These are phyloP conservation scores for Ophiocordyceps camponoti-floridani DNA, from an alignment of 2,329 filamentous ascomycete species.

Conservation along the genomic window DNA sequence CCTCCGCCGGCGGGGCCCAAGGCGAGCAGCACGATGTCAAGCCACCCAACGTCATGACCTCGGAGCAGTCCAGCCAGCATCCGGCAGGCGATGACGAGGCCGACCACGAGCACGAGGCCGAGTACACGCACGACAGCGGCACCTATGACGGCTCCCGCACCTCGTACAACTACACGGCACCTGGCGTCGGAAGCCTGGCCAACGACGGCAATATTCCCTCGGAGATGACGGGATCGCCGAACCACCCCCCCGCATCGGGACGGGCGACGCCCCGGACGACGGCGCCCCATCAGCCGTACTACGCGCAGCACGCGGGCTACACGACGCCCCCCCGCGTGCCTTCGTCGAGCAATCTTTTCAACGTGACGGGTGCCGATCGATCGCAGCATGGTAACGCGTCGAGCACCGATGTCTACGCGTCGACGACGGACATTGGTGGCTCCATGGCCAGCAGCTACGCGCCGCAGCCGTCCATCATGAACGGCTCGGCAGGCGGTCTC, in stretches of 20 bases:
- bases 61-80: constrained; percentile 27
- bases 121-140: constrained; percentile 74
- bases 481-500: constrained; percentile 32
- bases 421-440: constrained; percentile 39
- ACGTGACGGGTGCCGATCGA: constrained; percentile 69
- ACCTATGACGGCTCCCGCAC: constrained; percentile 55
- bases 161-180: constrained; percentile 62
- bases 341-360: constrained; percentile 70
- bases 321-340: constrained; percentile 58
- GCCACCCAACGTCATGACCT: constrained; percentile 45
- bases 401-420: constrained; percentile 51
- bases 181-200: constrained; percentile 46
- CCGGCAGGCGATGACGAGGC: constrained; percentile 48
- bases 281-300: constrained; percentile 53
- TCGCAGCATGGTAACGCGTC: constrained; percentile 38
- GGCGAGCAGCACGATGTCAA: constrained; percentile 46
- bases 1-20: constrained; percentile 37
- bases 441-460: constrained; percentile 45
- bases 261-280: constrained; percentile 74
- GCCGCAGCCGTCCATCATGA: constrained; percentile 44
- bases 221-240: constrained; percentile 68
- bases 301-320: constrained; percentile 50
- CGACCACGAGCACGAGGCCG: constrained; percentile 58
- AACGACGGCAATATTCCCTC: constrained; percentile 65
- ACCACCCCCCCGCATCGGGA: constrained; percentile 62